Evolutionary conservation across 2,329 filamentous ascomycete species (phyloP).

Genomic region (Clonostachys sp.): DNA sequence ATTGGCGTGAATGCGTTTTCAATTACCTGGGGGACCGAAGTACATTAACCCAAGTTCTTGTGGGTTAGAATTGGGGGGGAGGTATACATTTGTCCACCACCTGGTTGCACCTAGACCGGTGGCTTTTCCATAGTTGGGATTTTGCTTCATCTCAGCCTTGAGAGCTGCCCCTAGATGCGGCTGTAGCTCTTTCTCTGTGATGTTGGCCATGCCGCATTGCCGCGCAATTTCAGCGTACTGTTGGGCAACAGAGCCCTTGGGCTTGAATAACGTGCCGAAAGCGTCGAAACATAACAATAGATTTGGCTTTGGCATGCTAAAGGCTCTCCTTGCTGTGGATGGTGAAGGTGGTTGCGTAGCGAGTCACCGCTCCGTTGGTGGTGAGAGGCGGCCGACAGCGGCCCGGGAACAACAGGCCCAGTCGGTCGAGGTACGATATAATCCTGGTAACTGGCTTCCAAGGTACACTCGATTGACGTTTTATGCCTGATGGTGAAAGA

Average conservation of each 20-base stretch:
- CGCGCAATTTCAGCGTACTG: conserved; percentile 51
- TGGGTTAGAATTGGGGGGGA: background rate
- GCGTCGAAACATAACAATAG: conserved; percentile 60
- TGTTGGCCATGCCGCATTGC: conserved; percentile 38
- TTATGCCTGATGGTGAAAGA: no score
- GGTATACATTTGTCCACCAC: conserved; percentile 57
- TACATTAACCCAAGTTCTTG: no score
- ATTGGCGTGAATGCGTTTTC: conserved; percentile 44
- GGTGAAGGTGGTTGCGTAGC: no score
- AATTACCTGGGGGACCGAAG: conserved; percentile 38
- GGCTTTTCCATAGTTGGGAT: conserved; percentile 56
- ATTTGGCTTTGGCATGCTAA: conserved; percentile 11
- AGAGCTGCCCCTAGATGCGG: conserved; percentile 34
- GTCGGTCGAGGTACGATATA: no score
- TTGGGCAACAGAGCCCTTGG: conserved; percentile 39
- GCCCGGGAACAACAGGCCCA: no score
- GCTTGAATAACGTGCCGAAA: conserved; percentile 59
- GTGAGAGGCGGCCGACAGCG: no score
- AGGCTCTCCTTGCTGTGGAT: no score
- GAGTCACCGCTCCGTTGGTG: no score
- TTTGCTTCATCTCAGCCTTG: conserved; percentile 32
- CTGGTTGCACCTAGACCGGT: conserved; percentile 41
- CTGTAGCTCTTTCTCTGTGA: conserved; percentile 32
- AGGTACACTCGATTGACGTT: no score
- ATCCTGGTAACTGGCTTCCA: no score